phyloP scores from a whole-genome alignment of 768 basidiomycete genomes.

The Ramaria sp. region DNA sequence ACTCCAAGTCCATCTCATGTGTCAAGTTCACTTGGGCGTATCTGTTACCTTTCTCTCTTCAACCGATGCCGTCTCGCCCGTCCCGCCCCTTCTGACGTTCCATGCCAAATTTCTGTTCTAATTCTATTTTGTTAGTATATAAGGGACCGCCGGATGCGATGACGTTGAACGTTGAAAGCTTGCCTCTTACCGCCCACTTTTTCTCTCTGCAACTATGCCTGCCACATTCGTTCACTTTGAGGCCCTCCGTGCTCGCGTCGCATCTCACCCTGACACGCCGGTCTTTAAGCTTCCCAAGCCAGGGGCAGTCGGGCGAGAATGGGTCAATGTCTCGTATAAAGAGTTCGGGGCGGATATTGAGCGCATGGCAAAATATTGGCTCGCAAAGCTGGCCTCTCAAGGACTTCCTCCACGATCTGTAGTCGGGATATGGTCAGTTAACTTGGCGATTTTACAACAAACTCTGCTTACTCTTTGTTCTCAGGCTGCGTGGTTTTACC shows the following conservation, averaged over 20 bases:
- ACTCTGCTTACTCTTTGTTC: conserved; percentile 1
- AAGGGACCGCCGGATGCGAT: too few species aligned
- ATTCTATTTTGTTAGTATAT: too few species aligned
- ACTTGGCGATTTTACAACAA: conserved; percentile 1
- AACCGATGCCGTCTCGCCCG: too few species aligned
- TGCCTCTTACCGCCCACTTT: neutral
- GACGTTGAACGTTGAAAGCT: too few species aligned
- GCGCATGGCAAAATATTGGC: conserved; percentile 54
- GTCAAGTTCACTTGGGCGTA: too few species aligned
- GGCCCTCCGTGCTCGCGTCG: conserved; percentile 5
- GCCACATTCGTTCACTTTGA: conserved; percentile 1
- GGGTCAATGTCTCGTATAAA: conserved; percentile 52
- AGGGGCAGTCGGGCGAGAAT: conserved; percentile 34
- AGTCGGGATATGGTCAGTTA: conserved; percentile 59
- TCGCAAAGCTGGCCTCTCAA: conserved; percentile 30
- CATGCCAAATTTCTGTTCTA: too few species aligned
- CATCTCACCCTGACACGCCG: conserved; percentile 30
- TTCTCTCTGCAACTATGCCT: neutral
- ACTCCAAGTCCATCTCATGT: too few species aligned
- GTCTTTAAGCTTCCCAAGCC: conserved; percentile 52
- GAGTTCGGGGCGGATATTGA: conserved; percentile 61
- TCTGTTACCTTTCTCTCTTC: too few species aligned
- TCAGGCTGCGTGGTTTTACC: conserved; percentile 63
- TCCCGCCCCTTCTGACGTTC: too few species aligned
- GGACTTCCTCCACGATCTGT: conserved; percentile 46